Base-by-base conservation (phyloP, 805 yeast species). In the Yamadazyma insecticola region DNA sequence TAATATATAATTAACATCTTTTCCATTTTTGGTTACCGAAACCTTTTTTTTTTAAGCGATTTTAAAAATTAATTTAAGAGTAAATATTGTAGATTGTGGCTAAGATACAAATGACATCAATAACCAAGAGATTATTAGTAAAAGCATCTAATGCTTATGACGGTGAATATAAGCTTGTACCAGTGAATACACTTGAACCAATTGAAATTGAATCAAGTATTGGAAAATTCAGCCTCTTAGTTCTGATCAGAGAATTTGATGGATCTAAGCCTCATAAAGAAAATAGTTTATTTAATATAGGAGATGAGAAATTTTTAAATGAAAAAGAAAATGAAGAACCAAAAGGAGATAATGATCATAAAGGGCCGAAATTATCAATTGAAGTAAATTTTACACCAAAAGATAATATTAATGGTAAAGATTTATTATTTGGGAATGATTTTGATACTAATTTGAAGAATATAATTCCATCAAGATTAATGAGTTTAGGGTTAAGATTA, bases 391-490 rank as follows among this genome's bases (percentile, higher is more conserved):
- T 72, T 32, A 53, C 44, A 8, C 80, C 78, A 25, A 52, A 41
- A 7, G 33, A 37, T 3, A 59, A 53, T 16, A 55, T 76, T 13
- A 43, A 41, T 11, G 82, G 81, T 3, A 60, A 69, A 24, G 61
- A 65, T 13, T 50, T 79, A 24, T 35, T 74, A 13, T 79, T 74
- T 55, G 86, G 87, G 1, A 79, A 79, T 47, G 86, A 79, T 44
- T 76, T 76, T 47, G 71, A 67, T 10, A 46, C 55, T 13, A 76
- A 82, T 0, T 67, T 79, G 19, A 53, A 65, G 16, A 74, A 76
- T 30, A 61, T 60, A 28, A 60, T 79, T 9, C 87, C 87, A 2
- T 59, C 73, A 6, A 48, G 72, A 2, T 34, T 62, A 15, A 43
- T 63, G 24, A 40, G 59, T 1, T 53, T 67, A 0, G 84, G 81